phyloP scores from a whole-genome alignment of 768 basidiomycete species.

The Rubroboletus satanas region DNA sequence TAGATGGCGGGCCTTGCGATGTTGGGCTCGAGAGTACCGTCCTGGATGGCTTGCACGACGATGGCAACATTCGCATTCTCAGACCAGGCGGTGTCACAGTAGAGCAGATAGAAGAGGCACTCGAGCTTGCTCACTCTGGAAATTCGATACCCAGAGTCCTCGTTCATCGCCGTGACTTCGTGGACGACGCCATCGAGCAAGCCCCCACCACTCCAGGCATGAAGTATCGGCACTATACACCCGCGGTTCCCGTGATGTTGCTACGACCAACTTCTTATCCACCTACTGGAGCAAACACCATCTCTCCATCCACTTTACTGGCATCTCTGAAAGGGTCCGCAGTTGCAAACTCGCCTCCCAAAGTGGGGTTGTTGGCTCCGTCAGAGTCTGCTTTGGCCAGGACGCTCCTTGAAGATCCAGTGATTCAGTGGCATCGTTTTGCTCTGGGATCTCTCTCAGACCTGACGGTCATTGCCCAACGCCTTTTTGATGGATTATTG shows the following conservation, averaged over 20 bases:
- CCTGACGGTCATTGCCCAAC: conserved; percentile 68
- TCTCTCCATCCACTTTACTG: conserved; percentile 38
- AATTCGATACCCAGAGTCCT: conserved; percentile 55
- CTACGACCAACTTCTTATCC: conserved; percentile 51
- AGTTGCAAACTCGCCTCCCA: conserved; percentile 19
- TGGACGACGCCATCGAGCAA: conserved; percentile 62
- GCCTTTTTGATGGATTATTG: conserved; percentile 84
- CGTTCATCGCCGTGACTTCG: conserved; percentile 77
- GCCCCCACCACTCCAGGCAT: conserved; percentile 95
- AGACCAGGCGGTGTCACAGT: conserved; percentile 91
- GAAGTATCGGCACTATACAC: conserved; percentile 98
- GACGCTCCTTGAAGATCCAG: conserved; percentile 27
- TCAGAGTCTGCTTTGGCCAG: conserved; percentile 47
- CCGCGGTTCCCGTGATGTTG: conserved; percentile 79
- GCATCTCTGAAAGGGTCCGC: conserved; percentile 36
- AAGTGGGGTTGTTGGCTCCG: conserved; percentile 67
- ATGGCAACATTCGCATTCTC: conserved; percentile 75
- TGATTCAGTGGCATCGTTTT: conserved; percentile 56
- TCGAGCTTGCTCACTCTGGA: conserved; percentile 41
- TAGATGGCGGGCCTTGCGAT: conserved; percentile 89
- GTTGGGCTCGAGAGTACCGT: conserved; percentile 97
- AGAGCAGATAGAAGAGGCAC: conserved; percentile 70
- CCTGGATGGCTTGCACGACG: conserved; percentile 75
- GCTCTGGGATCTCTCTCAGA: conserved; percentile 48
- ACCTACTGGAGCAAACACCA: conserved; percentile 32